Evolutionary conservation across 169 alveolate genomes (phyloP).

Genomic region (Amoebophrya sp.): DNA sequence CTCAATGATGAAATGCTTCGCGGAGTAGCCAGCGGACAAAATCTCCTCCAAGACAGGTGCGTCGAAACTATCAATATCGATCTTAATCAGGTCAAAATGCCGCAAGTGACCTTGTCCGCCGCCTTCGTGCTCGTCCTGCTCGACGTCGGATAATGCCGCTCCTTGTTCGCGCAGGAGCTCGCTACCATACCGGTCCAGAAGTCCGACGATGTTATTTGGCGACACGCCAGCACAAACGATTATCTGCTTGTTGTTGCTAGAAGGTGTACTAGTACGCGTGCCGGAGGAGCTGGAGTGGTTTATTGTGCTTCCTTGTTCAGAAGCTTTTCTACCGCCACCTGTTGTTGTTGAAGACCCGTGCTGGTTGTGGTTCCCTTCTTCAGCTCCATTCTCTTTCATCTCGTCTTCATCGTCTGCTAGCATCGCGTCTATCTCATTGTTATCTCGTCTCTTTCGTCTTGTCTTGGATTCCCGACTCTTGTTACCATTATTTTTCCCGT

Average conservation of each 20-base stretch:
- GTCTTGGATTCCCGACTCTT: too few relatives aligned
- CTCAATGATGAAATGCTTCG: background rate
- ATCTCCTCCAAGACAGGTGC: background rate
- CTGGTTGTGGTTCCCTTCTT: too few relatives aligned
- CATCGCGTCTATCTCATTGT: too few relatives aligned
- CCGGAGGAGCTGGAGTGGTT: too few relatives aligned
- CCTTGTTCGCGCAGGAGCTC: background rate
- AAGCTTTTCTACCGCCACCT: too few relatives aligned
- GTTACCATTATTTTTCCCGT: too few relatives aligned
- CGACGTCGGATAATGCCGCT: background rate
- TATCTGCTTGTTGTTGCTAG: background rate
- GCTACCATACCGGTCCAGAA: background rate
- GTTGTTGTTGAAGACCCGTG: too few relatives aligned
- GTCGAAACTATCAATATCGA: conserved; percentile 5
- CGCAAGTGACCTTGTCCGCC: background rate
- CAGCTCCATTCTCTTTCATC: too few relatives aligned
- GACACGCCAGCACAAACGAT: background rate
- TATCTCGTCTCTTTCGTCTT: too few relatives aligned
- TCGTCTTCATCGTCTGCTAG: too few relatives aligned
- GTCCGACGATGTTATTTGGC: background rate
- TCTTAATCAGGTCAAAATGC: conserved; percentile 1
- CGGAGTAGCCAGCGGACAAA: background rate
- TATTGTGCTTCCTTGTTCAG: too few relatives aligned
- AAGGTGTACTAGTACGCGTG: too few relatives aligned
- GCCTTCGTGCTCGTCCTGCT: background rate